Conservation (phyloP, 2,329 filamentous ascomycete species). For the Sphaerulina vaccinii region DNA sequence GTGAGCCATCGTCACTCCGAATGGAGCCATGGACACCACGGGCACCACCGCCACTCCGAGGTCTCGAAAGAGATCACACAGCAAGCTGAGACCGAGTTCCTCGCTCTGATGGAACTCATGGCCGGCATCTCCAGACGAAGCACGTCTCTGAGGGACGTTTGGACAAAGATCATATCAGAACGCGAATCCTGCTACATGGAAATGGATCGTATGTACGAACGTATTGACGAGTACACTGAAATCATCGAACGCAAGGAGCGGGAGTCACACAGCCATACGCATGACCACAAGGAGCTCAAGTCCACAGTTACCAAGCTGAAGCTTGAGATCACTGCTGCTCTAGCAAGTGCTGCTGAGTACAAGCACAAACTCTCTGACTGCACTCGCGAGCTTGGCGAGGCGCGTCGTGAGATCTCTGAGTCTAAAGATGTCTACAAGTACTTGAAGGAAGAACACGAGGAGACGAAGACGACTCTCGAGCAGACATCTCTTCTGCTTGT, state of each 20-base stretch:
- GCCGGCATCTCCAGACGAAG: slow-evolving; percentile 5
- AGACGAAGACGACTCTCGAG: slow-evolving; percentile 4
- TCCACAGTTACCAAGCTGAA: slow-evolving; percentile 2
- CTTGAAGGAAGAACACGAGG: slow-evolving; percentile 6
- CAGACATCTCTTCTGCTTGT: slow-evolving; percentile 3
- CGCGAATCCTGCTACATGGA: slow-evolving; percentile 6
- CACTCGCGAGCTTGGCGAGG: slow-evolving; percentile 6
- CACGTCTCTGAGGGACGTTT: slow-evolving; percentile 6
- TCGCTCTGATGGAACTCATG: slow-evolving; percentile 3
- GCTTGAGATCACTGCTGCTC: slow-evolving; percentile 7
- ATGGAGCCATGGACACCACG: slow-evolving; percentile 1
- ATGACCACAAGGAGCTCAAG: slow-evolving; percentile 7
- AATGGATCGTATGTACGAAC: slow-evolving; percentile 9
- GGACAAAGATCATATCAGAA: slow-evolving; percentile 7
- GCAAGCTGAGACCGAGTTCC: slow-evolving; percentile 3
- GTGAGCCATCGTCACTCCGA: slow-evolving; percentile 1
- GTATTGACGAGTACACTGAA: slow-evolving; percentile 7
- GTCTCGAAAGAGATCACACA: slow-evolving; percentile 1
- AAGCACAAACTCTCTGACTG: slow-evolving; percentile 8
- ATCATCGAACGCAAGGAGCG: slow-evolving; percentile 8
- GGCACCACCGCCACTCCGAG: slow-evolving; percentile 1
- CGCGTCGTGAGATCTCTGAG: slow-evolving; percentile 5
- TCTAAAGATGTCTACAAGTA: slow-evolving; percentile 9
- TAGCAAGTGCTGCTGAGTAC: slow-evolving; percentile 3
- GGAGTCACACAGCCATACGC: slow-evolving; percentile 3